phyloP scores from a whole-genome alignment of 768 basidiomycete genomes.

The Suillus occidentalis region DNA sequence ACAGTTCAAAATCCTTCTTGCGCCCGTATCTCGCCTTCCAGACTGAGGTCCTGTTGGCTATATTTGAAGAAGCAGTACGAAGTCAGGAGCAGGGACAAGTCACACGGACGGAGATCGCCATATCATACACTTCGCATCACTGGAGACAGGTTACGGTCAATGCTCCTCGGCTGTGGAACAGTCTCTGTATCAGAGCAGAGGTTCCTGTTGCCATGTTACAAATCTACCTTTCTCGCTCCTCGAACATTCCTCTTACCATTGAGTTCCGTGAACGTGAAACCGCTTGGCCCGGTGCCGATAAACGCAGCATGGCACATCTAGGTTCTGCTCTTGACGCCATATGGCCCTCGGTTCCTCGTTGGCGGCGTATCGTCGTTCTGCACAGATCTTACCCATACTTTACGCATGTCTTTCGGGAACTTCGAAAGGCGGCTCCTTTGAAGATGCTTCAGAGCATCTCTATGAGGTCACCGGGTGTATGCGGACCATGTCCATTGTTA shows the following conservation, averaged over 20 bases:
- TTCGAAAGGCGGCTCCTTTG: not conserved
- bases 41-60: not conserved
- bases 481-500: slow-evolving; percentile 1
- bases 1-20: slow-evolving; percentile 5
- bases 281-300: slow-evolving; percentile 1
- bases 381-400: slow-evolving; percentile 6
- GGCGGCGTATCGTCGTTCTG: slow-evolving; percentile 1
- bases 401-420: slow-evolving; percentile 3
- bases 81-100: slow-evolving; percentile 2
- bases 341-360: not conserved
- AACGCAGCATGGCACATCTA: slow-evolving; percentile 4
- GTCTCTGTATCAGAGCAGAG: slow-evolving; percentile 4
- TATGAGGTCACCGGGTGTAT: slow-evolving; percentile 1
- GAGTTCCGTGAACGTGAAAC: slow-evolving; percentile 3
- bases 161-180: slow-evolving; percentile 4
- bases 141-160: slow-evolving; percentile 3
- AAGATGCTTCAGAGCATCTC: slow-evolving; percentile 5
- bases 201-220: not conserved
- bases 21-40: not conserved
- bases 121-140: slow-evolving; percentile 6
- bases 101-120: not conserved
- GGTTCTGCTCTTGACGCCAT: not conserved
- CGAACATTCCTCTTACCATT: not conserved
- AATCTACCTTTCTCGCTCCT: not conserved
- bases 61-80: slow-evolving; percentile 9